Percentiles rank a stretch among this genome's conserved stretches.
Conservation (phyloP, 73 alveolate species). For the Uronychia binucleata region DNA sequence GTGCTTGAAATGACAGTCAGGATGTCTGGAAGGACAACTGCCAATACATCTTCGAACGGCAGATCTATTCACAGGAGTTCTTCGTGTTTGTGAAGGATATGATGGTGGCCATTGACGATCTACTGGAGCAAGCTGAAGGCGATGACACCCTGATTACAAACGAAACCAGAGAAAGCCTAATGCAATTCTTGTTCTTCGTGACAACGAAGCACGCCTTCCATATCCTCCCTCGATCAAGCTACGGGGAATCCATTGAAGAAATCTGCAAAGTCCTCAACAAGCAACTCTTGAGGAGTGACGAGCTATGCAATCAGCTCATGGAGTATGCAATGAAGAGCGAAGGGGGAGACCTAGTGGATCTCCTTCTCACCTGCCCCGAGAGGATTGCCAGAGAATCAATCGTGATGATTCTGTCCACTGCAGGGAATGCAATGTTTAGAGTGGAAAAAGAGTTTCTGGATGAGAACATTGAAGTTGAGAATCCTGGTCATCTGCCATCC, state of each 20-base stretch:
- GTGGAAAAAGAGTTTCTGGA: conserved; percentile 47
- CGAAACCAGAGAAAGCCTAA: too few relatives aligned
- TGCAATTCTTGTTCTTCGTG: not conserved
- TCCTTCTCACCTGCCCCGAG: conserved; percentile 53
- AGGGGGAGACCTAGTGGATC: not conserved
- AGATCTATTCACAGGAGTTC: conserved; percentile 51
- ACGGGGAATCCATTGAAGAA: conserved; percentile 24
- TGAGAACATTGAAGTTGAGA: not conserved
- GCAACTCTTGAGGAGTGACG: conserved; percentile 18
- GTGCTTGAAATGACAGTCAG: too few relatives aligned
- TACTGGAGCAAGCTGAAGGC: not conserved
- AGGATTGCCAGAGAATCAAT: conserved; percentile 33
- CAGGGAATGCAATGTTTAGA: conserved; percentile 26
- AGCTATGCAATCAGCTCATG: conserved; percentile 13
- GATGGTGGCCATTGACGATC: not conserved
- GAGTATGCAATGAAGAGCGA: conserved; percentile 25
- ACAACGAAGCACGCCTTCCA: conserved; percentile 41
- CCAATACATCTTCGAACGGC: conserved; percentile 34
- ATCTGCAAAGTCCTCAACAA: conserved; percentile 31
- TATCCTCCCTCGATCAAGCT: conserved; percentile 40
- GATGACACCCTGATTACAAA: not conserved
- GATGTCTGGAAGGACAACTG: conserved; percentile 38
- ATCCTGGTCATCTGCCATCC: not conserved
- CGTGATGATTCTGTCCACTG: conserved; percentile 20
- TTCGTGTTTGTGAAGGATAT: conserved; percentile 36